Evolutionary conservation across 345 rosid species (phyloP), one percentile per base, ranked within the genome.

Genomic region (Garcia nutans): DNA sequence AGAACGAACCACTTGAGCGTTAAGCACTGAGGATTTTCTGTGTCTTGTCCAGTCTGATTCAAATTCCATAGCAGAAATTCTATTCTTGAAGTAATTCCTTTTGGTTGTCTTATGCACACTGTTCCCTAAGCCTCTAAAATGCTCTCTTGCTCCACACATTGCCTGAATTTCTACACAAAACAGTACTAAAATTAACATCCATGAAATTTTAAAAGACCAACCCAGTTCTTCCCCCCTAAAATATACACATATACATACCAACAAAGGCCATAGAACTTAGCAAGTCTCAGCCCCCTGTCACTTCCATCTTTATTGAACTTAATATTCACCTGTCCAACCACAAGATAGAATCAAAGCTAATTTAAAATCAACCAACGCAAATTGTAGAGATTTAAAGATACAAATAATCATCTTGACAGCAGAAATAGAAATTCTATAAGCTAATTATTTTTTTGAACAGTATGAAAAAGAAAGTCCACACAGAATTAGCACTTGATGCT

Each of bases 21-120:
- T 82, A 71, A 81, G 82, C 37, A 79, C 83, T 4, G 89, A 89
- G 56, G 96, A 85, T 70, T 83, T 81, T 79, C 78, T 77, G 72
- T 88, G 86, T 72, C 64, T 80, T 70, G 77, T 79, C 87, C 89
- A 85, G 76, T 87, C 91, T 24, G 90, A 91, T 77, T 88, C 89
- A 87, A 82, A 76, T 88, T 84, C 98, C 98, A 96, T 96, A 79
- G 91, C 94, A 88, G 76, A 80, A 78, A 65, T 67, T 82, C 74
- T 73, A 66, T 70, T 85, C 77, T 60, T 76, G 50, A 72, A 68
- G 75, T 41, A 47, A 50, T 81, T 82, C 57, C 60, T 63, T 70
- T 74, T 78, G 56, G 74, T 66, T 59, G 76, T 24, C 57, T 80
- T 74, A 65, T 2, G 72, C 64, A 66, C 76, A 77, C 70, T 81